Evolutionary conservation across 768 basidiomycete genomes (phyloP).

Genomic region (Pulveroboletus sp.): DNA sequence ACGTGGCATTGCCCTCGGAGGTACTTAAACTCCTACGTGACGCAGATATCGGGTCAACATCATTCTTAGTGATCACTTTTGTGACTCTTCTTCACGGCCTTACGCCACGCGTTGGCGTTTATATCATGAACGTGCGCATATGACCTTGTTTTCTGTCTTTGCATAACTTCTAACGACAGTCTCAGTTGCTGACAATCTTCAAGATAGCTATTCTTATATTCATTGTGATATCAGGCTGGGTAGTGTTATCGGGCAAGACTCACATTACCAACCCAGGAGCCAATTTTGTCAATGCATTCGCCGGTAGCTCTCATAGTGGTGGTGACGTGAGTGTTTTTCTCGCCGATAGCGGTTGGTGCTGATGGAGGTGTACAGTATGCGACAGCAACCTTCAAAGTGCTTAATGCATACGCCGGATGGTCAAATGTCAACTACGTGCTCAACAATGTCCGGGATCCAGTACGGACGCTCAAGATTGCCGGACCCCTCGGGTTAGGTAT

Average conservation of each 20-base stretch:
- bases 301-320: constrained; percentile 48
- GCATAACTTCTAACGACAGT: constrained; percentile 8
- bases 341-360: neutral
- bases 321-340: constrained; percentile 35
- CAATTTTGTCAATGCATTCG: constrained; percentile 56
- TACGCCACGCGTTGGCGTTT: constrained; percentile 43
- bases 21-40: constrained; percentile 22
- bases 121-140: constrained; percentile 47
- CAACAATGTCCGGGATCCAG: constrained; percentile 56
- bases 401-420: constrained; percentile 50
- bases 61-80: constrained; percentile 41
- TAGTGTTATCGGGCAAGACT: constrained; percentile 56
- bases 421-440: constrained; percentile 54
- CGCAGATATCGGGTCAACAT: neutral
- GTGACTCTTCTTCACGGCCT: constrained; percentile 50
- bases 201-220: constrained; percentile 53
- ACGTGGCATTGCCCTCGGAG: constrained; percentile 56
- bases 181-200: constrained; percentile 44
- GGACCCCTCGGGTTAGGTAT: constrained; percentile 55
- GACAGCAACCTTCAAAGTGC: constrained; percentile 59
- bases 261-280: constrained; percentile 48
- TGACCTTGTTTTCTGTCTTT: neutral
- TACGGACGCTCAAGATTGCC: constrained; percentile 58
- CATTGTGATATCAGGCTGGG: constrained; percentile 54
- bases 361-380: constrained; percentile 41